Conservation (phyloP, 495 filamentous ascomycete genomes). For the Usnea hakonensis region DNA sequence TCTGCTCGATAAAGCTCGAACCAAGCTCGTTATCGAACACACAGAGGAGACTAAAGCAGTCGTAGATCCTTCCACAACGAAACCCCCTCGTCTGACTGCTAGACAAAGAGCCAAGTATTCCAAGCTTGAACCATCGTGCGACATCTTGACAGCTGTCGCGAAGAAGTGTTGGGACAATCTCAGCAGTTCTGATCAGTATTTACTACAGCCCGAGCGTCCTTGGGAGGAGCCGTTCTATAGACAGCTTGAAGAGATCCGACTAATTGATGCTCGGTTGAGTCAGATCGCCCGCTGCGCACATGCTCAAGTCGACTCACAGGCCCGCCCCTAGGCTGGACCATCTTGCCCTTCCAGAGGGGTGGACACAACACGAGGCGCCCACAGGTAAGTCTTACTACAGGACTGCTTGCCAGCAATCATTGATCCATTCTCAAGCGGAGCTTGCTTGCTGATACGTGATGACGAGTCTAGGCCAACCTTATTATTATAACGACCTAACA, state of each 20-base stretch:
- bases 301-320: constrained; percentile 61
- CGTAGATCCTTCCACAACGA: background rate
- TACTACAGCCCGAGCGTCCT: background rate
- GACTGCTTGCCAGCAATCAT: background rate
- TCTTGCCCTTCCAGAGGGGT: constrained; percentile 65
- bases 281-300: constrained; percentile 18
- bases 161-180: background rate
- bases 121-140: background rate
- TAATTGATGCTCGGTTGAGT: background rate
- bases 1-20: background rate
- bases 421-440: constrained; percentile 18
- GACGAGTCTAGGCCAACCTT: constrained; percentile 56
- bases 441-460: constrained; percentile 1
- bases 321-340: constrained; percentile 28
- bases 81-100: background rate
- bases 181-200: background rate
- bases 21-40: background rate
- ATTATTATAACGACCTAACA: constrained; percentile 82
- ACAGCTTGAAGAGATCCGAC: background rate
- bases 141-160: background rate
- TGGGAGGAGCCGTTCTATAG: background rate
- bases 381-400: constrained; percentile 45
- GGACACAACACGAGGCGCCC: constrained; percentile 90
- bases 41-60: background rate
- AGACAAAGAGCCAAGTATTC: background rate